phyloP scores from a whole-genome alignment of 225 moss, liverwort and hornwort genomes.

The Anthoceros angustus region DNA sequence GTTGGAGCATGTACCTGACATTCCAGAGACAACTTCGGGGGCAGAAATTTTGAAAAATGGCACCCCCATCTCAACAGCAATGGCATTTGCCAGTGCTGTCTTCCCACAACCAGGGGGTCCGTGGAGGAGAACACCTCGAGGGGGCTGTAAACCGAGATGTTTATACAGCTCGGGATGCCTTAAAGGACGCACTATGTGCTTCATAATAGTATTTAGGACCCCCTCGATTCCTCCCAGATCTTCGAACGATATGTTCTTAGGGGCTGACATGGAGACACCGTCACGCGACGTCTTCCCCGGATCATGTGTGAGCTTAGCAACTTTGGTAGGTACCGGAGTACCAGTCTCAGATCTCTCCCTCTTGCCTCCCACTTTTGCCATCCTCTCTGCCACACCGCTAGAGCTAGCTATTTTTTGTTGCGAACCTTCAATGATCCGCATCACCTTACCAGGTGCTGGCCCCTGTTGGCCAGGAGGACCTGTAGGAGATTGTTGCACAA shows the following conservation, averaged over 20 bases:
- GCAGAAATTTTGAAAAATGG: constrained; percentile 91
- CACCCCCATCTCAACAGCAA: constrained; percentile 76
- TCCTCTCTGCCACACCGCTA: too few species aligned
- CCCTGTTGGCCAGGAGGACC: constrained; percentile 15
- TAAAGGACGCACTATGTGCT: constrained; percentile 63
- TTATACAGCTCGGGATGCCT: constrained; percentile 71
- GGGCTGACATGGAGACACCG: constrained; percentile 22
- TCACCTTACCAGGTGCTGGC: neutral
- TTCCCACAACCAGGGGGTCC: constrained; percentile 98
- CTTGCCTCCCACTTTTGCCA: too few species aligned
- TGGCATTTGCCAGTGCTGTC: constrained; percentile 93
- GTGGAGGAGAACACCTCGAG: constrained; percentile 68
- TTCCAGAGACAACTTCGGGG: constrained; percentile 94
- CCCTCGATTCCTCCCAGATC: constrained; percentile 87
- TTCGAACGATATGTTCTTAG: constrained; percentile 63
- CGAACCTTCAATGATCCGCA: neutral
- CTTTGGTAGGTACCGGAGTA: constrained; percentile 19
- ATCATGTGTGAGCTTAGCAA: constrained; percentile 15
- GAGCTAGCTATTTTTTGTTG: neutral
- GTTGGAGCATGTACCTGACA: constrained; percentile 52
- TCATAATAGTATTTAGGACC: constrained; percentile 50
- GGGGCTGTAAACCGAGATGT: constrained; percentile 61
- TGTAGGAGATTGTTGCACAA: constrained; percentile 21
- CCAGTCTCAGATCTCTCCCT: neutral
- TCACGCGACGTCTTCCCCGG: constrained; percentile 20